Evolutionary conservation across 225 moss, liverwort and hornwort genomes (phyloP), one percentile per base, ranked within the genome.

Genomic region (Antitrichia curtipendula): DNA sequence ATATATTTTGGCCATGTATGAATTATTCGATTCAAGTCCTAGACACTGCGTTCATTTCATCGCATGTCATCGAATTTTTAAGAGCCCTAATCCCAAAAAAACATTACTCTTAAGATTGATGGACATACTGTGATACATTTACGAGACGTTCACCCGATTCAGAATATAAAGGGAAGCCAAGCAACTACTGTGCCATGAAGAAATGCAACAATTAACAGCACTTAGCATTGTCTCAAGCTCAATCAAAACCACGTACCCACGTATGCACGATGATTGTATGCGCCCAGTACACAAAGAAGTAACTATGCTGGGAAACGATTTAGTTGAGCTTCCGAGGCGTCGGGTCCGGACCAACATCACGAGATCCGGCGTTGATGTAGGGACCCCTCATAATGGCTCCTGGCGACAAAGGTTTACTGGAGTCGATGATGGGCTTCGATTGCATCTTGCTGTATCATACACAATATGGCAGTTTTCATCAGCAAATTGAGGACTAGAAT

Each of bases 341-440:
- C 45, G 92, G 89, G 80, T 98, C 97, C 60, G 98, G 98, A 85
- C 98, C 98, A 81, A 96, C 85, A 88, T 98, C 98, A 40, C 94
- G 95, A 86, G 98, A 98, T 59, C 98, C 98, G 38, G 94, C 87
- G 78, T 97, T 98, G 27, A 95, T 93, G 88, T 96, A 98, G 8
- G 98, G 98, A 53, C 98, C 98, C 82, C 98, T 92, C 93, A 95
- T 95, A 75, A 96, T 92, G 56, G 98, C 98, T 89, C 96, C 97
- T 57, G 96, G 94, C 38, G 97, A 93, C 88, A 97, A 89, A 73
- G 97, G 95, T 90, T 96, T 98, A 82, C 93, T 95, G 40, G 97
- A 93, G 84, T 97, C 96, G 70, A 98, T 96, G 24, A 98, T 95
- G 43, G 97, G 96, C 88, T 92, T 89, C 63, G 91, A 85, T 79